Base-by-base conservation (phyloP, 1,139 yeast genomes). In the Diutina neorugosa region DNA sequence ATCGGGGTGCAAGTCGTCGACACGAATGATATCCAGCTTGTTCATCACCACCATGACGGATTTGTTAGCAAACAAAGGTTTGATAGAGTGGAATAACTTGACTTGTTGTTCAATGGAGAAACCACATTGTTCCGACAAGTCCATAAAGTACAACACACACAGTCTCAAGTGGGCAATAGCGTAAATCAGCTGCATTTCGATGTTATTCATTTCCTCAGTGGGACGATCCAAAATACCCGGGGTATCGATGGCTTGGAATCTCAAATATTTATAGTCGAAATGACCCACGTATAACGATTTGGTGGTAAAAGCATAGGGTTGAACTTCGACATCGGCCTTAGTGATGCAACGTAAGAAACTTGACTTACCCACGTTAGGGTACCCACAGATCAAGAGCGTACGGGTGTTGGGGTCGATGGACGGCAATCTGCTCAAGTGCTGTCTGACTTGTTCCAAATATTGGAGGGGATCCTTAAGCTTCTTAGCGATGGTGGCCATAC, bases 221-320 rank as follows among this genome's bases (percentile, higher is more conserved):
- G 98, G 98, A 70, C 98, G 85, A 71, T 93, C 99, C 67, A 93
- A 77, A 65, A 93, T 91, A 76, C 99, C 99, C 31, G 99, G 99
- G 40, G 99, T 93, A 70, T 93, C 99, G 65, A 93, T 93, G 55
- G 98, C 98, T 74, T 93, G 99, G 77, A 93, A 93, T 65, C 99
- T 79, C 66, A 93, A 77, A 70, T 93, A 94, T 73, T 93, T 93
- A 76, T 93, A 93, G 71, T 93, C 99, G 69, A 93, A 93, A 72
- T 91, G 98, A 59, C 98, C 98, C 56, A 91, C 98, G 65, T 88
- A 91, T 61, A 91, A 76, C 50, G 96, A 86, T 72, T 91, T 91
- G 58, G 98, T 91, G 62, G 98, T 91, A 81, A 93, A 93, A 51
- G 98, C 98, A 70, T 93, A 93, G 44, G 98, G 98, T 71, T 94